These are phyloP conservation scores for Neospermospora avenae DNA, from an alignment of 2,329 filamentous ascomycete species.

Conservation along the genomic window DNA sequence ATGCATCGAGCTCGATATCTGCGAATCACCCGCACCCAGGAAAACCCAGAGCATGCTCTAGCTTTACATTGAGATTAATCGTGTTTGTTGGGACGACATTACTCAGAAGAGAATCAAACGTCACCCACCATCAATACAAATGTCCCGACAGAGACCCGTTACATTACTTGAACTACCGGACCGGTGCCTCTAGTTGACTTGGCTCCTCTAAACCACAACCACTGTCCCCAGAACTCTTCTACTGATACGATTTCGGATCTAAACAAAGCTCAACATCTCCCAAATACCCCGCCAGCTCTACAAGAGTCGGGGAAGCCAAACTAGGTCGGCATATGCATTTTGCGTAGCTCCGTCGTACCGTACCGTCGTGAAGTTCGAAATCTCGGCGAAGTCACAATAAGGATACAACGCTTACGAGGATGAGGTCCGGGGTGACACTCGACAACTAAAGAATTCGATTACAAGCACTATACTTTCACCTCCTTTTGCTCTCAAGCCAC, in stretches of 20 bases:
- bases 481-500: not conserved
- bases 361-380: slow-evolving; percentile 3
- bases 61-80: not conserved
- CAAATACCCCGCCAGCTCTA: slow-evolving; percentile 3
- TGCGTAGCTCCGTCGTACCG: slow-evolving; percentile 3
- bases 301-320: not conserved
- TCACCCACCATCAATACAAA: not conserved
- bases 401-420: slow-evolving; percentile 8
- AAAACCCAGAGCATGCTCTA: not conserved
- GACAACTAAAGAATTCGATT: slow-evolving; percentile 8
- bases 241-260: slow-evolving; percentile 6
- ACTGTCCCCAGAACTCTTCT: not conserved
- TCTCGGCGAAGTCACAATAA: slow-evolving; percentile 3
- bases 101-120: not conserved
- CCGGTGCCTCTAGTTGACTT: slow-evolving; percentile 2
- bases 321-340: not conserved
- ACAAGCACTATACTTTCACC: slow-evolving; percentile 2
- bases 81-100: slow-evolving; percentile 10
- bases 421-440: slow-evolving; percentile 16
- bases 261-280: slow-evolving; percentile 4
- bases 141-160: not conserved
- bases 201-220: slow-evolving; percentile 1
- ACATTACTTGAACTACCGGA: not conserved
- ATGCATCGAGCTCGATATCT: slow-evolving; percentile 4
- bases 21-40: slow-evolving; percentile 7